Percentiles rank a stretch among this genome's conserved stretches.
These are phyloP conservation scores for Ascomycota sp. DNA, from an alignment of 2,329 filamentous ascomycete genomes.

Conservation along the genomic window DNA sequence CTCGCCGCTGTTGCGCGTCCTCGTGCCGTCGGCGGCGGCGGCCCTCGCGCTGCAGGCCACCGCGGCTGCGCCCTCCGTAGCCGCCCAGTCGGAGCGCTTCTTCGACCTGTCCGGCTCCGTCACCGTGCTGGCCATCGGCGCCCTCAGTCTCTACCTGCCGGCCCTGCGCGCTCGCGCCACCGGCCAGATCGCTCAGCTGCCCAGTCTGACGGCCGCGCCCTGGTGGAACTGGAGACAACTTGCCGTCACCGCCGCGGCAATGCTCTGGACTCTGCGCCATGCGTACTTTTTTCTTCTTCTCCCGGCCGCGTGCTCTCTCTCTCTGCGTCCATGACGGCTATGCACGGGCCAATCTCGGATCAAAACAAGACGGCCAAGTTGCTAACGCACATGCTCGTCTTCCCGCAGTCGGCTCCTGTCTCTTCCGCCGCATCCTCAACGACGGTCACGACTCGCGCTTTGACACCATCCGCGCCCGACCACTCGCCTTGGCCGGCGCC, in stretches of 20 bases:
- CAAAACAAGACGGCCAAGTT: no score
- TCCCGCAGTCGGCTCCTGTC: slow-evolving; percentile 36
- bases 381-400: neutral
- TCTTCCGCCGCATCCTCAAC: slow-evolving; percentile 38
- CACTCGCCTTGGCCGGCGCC: slow-evolving; percentile 14
- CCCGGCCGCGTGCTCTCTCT: no score
- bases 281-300: no score
- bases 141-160: slow-evolving; percentile 40
- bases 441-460: slow-evolving; percentile 36
- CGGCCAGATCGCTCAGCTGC: slow-evolving; percentile 11
- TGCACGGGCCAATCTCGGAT: no score
- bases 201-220: slow-evolving; percentile 4
- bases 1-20: slow-evolving; percentile 38
- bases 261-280: slow-evolving; percentile 41
- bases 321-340: no score
- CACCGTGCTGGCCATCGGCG: slow-evolving; percentile 44
- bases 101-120: slow-evolving; percentile 48
- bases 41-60: slow-evolving; percentile 43
- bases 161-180: slow-evolving; percentile 32
- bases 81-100: slow-evolving; percentile 40
- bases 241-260: slow-evolving; percentile 16
- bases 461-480: slow-evolving; percentile 17
- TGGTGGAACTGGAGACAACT: slow-evolving; percentile 38
- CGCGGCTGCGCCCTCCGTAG: slow-evolving; percentile 40
- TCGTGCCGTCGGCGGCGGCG: slow-evolving; percentile 39